Percentiles rank a stretch among this genome's conserved stretches.
These are phyloP conservation scores for Lomentospora prolificans DNA, from an alignment of 2,329 filamentous ascomycete species.

Conservation along the genomic window DNA sequence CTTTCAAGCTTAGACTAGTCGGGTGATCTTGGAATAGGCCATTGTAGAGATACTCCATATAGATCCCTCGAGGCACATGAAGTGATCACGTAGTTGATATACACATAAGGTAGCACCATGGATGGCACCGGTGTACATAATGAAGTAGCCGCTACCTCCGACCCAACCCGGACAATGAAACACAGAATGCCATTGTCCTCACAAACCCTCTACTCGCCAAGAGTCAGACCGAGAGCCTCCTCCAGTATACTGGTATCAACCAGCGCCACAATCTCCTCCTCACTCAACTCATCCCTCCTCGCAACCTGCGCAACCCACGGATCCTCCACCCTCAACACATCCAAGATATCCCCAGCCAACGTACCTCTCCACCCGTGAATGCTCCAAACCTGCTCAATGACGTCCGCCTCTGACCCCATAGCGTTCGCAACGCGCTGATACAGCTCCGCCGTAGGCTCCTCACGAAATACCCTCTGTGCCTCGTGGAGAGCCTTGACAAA, in stretches of 20 bases:
- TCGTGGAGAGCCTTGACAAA: constrained; percentile 9
- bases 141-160: too few species aligned
- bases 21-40: too few species aligned
- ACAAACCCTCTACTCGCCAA: not conserved
- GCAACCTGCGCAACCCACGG: constrained; percentile 7
- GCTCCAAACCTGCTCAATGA: constrained; percentile 7
- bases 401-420: not conserved
- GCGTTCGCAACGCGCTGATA: constrained; percentile 4
- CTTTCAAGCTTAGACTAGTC: too few species aligned
- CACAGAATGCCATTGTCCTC: too few species aligned
- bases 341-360: constrained; percentile 8
- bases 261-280: constrained; percentile 5
- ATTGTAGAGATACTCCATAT: too few species aligned
- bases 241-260: constrained; percentile 9
- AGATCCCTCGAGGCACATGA: too few species aligned
- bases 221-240: not conserved
- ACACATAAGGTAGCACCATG: too few species aligned
- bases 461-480: constrained; percentile 2
- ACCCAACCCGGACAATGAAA: too few species aligned
- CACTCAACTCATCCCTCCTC: not conserved
- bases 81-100: too few species aligned
- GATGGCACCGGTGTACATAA: too few species aligned
- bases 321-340: constrained; percentile 9
- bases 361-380: constrained; percentile 9
- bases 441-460: not conserved